A percentile compares a stretch with the other conserved stretches of the same genome.
These are phyloP conservation scores for Cercophora samala DNA, from an alignment of 495 filamentous ascomycete genomes.

Conservation along the genomic window DNA sequence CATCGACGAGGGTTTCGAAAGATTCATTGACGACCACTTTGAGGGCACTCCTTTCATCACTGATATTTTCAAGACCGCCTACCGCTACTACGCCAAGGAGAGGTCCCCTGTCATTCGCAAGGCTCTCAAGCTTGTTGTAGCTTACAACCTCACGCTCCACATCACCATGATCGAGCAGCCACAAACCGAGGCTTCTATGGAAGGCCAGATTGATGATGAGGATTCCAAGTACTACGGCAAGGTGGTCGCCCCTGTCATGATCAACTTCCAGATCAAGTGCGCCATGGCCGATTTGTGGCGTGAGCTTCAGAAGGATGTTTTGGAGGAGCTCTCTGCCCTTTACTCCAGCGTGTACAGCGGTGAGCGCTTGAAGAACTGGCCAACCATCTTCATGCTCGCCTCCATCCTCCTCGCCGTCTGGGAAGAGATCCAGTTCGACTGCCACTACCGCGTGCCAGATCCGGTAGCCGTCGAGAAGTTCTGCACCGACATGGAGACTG, in stretches of 20 bases:
- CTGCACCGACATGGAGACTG: conserved; percentile 90
- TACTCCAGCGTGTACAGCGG: conserved; percentile 93
- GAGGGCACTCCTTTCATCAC: conserved; percentile 90
- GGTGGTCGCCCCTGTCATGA: conserved; percentile 89
- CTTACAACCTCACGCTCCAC: conserved; percentile 88
- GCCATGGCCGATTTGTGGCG: conserved; percentile 95
- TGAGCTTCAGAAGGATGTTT: conserved; percentile 86
- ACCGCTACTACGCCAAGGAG: conserved; percentile 81
- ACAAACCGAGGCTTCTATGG: conserved; percentile 70
- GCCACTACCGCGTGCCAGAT: conserved; percentile 86
- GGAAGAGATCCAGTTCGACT: conserved; percentile 98
- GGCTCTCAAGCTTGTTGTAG: conserved; percentile 83
- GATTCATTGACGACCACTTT: conserved; percentile 90
- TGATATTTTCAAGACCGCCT: conserved; percentile 89
- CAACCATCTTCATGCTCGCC: conserved; percentile 92
- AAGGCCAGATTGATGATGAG: conserved; percentile 74
- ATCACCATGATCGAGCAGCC: conserved; percentile 88
- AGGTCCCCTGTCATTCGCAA: conserved; percentile 82
- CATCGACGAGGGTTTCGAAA: conserved; percentile 82
- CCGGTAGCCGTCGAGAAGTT: conserved; percentile 80
- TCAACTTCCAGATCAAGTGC: conserved; percentile 97
- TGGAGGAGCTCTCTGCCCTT: conserved; percentile 83
- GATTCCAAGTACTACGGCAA: conserved; percentile 80
- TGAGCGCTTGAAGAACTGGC: conserved; percentile 94
- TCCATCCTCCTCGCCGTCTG: conserved; percentile 86